Percentiles rank a stretch among this genome's conserved stretches.
phyloP scores from a whole-genome alignment of 2,329 filamentous ascomycete genomes.

The Fusarium continuum region DNA sequence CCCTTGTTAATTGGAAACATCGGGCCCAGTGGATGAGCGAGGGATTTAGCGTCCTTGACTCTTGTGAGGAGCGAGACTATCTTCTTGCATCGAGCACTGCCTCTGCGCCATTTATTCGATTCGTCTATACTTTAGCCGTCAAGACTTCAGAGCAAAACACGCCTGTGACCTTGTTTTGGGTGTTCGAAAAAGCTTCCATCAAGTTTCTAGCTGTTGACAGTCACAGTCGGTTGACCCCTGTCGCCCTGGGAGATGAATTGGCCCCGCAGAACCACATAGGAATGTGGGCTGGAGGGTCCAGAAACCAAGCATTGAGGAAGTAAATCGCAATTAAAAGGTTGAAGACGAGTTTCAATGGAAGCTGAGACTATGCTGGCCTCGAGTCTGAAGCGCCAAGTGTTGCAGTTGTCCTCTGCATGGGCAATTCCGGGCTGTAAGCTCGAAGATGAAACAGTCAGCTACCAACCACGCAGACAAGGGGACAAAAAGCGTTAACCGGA shows the following conservation, averaged over 20 bases:
- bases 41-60: conserved; percentile 21
- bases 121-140: neutral
- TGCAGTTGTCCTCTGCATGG: neutral
- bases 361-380: neutral
- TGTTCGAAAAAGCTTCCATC: conserved; percentile 3
- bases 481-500: neutral
- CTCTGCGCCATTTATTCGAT: conserved; percentile 9
- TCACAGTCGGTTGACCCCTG: neutral
- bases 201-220: conserved; percentile 6
- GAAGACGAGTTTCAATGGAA: neutral
- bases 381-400: conserved; percentile 12
- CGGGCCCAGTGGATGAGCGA: conserved; percentile 24
- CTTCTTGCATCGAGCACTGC: neutral
- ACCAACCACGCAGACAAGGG: too few relatives aligned
- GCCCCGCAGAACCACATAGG: conserved; percentile 11
- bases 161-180: neutral
- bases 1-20: conserved; percentile 37
- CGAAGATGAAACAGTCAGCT: neutral
- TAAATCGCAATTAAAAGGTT: conserved; percentile 22
- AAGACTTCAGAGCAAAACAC: neutral
- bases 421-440: neutral
- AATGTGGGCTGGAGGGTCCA: conserved; percentile 12
- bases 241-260: conserved; percentile 10
- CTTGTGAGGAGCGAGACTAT: neutral
- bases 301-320: conserved; percentile 18